Base-by-base conservation (phyloP, 2,329 filamentous ascomycete species). In the Colletotrichum echinochloae region DNA sequence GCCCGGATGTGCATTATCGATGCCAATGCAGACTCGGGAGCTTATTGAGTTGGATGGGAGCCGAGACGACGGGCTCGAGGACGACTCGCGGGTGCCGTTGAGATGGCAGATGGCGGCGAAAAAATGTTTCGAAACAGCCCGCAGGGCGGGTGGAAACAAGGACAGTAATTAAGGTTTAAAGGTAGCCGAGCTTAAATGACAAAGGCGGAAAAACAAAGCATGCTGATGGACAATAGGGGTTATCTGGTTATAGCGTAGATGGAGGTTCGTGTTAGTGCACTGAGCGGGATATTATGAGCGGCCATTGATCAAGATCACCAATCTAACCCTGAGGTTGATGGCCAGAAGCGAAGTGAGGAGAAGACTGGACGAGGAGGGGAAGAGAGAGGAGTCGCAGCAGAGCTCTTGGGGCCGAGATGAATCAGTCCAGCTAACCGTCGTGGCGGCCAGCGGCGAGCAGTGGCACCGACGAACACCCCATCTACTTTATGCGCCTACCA, bases 391-490 rank as follows among this genome's bases (percentile, higher is more conserved):
- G 52, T 41, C 23, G 60, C n/a, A 44, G 44, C 33, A 52, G 26
- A 54, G 14, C 12, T 28, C 39, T 9, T 26, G 39, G n/a, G 46
- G 54, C 54, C 61, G 62, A 62, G 57, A 49, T 67, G 49, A 44
- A 20, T 30, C 41, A 55, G 54, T 23, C 26, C 26, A 66, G 41
- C 41, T 56, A 61, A 51, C 66, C 49, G 68, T 35, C 57, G 52
- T 70, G 63, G 65, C 65, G 54, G 44, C 60, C 64, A 48, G 65
- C 54, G 48, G 39, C 48, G 60, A 60, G 48, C 39, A 55, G 37
- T 66, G 49, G 51, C 66, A 70, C 60, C 46, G 35, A 44, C 35
- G 23, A 33, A 49, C 39, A 41, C 20, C 39, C 39, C 39, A 7
- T 20, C 14, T n/a, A n/a, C n/a, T n/a, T n/a, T 41, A 41, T 41